A percentile compares a stretch with the other conserved stretches of the same genome.
Evolutionary conservation across 179 eudicot species (phyloP).

Genomic region (Actinidia arguta): DNA sequence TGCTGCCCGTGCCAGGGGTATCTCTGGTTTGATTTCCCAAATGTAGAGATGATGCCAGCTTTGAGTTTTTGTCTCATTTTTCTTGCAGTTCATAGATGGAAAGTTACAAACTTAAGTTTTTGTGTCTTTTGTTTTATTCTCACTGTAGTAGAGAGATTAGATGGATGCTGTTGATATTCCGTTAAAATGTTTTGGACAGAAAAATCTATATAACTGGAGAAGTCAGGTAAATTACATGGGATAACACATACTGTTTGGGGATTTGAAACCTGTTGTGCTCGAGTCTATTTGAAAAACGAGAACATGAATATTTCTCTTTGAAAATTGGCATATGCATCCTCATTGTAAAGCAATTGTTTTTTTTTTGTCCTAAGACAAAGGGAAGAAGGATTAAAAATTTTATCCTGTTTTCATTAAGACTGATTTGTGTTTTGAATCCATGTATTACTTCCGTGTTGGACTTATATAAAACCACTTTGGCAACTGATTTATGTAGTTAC

Average conservation of each 20-base stretch:
- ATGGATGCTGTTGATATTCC: slow-evolving; percentile 93
- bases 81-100: neutral
- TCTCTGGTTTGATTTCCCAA: neutral
- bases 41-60: neutral
- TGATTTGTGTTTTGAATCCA: neutral
- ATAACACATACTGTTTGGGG: neutral
- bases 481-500: neutral
- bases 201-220: slow-evolving; percentile 96
- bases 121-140: slow-evolving; percentile 10
- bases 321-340: neutral
- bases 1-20: slow-evolving; percentile 88
- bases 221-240: slow-evolving; percentile 62
- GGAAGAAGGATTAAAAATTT: neutral
- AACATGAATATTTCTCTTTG: neutral
- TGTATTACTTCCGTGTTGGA: neutral
- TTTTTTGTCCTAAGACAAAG: neutral
- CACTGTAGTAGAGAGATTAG: slow-evolving; percentile 85
- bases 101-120: neutral
- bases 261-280: neutral
- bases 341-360: neutral
- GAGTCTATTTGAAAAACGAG: neutral
- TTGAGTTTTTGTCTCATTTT: neutral
- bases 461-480: neutral
- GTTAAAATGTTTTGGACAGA: slow-evolving; percentile 95
- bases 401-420: neutral